Base-by-base conservation (phyloP, 2,329 filamentous ascomycete species). In the Nigrospora sphaerica region DNA sequence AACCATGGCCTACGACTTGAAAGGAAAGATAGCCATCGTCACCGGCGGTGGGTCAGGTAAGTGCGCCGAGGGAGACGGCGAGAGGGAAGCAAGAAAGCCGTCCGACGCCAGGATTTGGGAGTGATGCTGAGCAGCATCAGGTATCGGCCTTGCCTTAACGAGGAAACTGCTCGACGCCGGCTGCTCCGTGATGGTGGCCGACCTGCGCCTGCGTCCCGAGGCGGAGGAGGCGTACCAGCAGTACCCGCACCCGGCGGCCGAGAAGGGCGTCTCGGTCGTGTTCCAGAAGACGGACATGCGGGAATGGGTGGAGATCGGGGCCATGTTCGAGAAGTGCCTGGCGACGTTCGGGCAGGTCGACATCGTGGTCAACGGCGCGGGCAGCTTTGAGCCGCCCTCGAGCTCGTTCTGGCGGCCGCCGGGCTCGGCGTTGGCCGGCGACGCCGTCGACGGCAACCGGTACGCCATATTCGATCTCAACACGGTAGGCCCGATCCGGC, bases 281-380 rank as follows among this genome's bases (percentile, higher is more conserved):
- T 52, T 45, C 46, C 38, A 58, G 32, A 32, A 49, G 35, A 51
- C 47, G 16, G 47, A 60, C 45, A 39, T 52, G 23, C 52, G 49
- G 1, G 43, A 51, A 13, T 63, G 62, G 37, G 52, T 38, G 51
- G 62, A 65, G 0, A 58, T 65, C 10, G 47, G 43, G 12, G 58
- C 54, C 2, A 52, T 44, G 18, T 55, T 45, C 57, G 49, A 57
- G 6, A 48, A 45, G 0, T 39, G 54, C 1, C 19, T 59, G 11
- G 38, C 48, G 41, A 47, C 42, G 2, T 57, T 56, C 23, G 54
- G 52, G 11, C 38, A 45, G 7, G 40, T 57, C 19, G 47, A 58
- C 37, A 36, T 55, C 13, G 16, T 56, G 6, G 45, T 50, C 49
- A 51, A 46, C 16, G 46, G 50, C 12, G 52, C 53, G 2, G 50